phyloP scores from a whole-genome alignment of 1,284 basidiomycete genomes.

The Neonothopanus nambi region DNA sequence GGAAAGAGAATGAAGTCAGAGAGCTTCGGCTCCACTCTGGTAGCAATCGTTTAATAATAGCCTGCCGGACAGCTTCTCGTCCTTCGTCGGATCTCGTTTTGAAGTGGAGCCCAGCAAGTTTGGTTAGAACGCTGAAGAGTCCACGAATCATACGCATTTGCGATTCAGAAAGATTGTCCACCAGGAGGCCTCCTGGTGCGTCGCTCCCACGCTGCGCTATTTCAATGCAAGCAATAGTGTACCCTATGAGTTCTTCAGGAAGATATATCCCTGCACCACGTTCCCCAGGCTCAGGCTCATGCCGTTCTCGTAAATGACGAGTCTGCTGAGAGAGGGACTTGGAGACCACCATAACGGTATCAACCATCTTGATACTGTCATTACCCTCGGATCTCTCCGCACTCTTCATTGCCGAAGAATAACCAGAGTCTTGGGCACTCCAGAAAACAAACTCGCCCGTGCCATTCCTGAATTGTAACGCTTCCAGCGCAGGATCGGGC shows the following conservation, averaged over 20 bases:
- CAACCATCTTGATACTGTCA: constrained; percentile 74
- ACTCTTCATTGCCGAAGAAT: constrained; percentile 54
- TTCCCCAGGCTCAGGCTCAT: constrained; percentile 71
- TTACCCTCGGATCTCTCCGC: constrained; percentile 48
- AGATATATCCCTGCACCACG: constrained; percentile 82
- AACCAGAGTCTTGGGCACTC: constrained; percentile 75
- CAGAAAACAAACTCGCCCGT: constrained; percentile 86
- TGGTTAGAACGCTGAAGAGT: constrained; percentile 67
- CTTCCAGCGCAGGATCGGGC: constrained; percentile 67
- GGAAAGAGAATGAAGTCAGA: constrained; percentile 72
- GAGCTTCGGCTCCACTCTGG: constrained; percentile 89
- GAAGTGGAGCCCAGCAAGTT: constrained; percentile 69
- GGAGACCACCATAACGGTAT: constrained; percentile 70
- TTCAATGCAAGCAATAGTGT: constrained; percentile 84
- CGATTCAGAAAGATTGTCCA: constrained; percentile 77
- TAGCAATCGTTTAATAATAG: constrained; percentile 83
- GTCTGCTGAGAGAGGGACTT: constrained; percentile 75
- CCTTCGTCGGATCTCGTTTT: constrained; percentile 68
- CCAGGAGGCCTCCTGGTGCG: constrained; percentile 51
- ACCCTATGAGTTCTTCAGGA: constrained; percentile 88
- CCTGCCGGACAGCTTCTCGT: constrained; percentile 72
- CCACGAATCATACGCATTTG: constrained; percentile 79
- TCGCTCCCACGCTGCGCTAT: constrained; percentile 74
- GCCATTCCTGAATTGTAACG: constrained; percentile 71
- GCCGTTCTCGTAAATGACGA: constrained; percentile 70